Conservation (phyloP, 164 flowering plant genomes). For the Amborella trichopoda region DNA sequence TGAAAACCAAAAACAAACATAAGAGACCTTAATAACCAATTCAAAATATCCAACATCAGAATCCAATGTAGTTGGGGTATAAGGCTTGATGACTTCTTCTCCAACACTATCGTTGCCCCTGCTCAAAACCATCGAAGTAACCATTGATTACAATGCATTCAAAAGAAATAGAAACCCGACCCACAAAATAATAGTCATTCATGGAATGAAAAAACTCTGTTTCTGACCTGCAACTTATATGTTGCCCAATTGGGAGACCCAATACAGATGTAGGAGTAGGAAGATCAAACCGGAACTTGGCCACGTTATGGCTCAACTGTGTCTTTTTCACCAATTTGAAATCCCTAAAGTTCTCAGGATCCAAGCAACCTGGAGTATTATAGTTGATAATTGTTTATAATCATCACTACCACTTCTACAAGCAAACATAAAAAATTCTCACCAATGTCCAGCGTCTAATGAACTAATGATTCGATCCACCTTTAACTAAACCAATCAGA, state of each 20-base stretch:
- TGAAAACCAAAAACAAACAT: too few species aligned
- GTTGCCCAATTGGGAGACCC: slow-evolving; percentile 98
- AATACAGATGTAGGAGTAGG: slow-evolving; percentile 75
- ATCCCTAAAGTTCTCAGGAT: slow-evolving; percentile 74
- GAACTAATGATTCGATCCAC: too few species aligned
- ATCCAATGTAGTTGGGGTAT: slow-evolving; percentile 95
- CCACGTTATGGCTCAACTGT: slow-evolving; percentile 95
- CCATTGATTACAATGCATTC: not conserved
- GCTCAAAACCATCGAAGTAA: slow-evolving; percentile 5
- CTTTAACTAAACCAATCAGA: too few species aligned
- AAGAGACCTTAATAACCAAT: slow-evolving; percentile 94
- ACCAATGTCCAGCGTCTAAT: too few species aligned
- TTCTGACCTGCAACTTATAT: slow-evolving; percentile 86
- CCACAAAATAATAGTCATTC: not conserved
- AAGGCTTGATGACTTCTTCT: slow-evolving; percentile 89
- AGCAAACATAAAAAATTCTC: too few species aligned
- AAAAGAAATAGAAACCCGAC: not conserved
- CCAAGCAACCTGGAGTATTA: slow-evolving; percentile 57
- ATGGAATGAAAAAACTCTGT: not conserved
- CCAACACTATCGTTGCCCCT: slow-evolving; percentile 92
- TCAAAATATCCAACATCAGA: slow-evolving; percentile 92
- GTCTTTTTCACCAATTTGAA: slow-evolving; percentile 71
- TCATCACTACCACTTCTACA: too few species aligned
- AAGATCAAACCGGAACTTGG: slow-evolving; percentile 74
- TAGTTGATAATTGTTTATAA: too few species aligned